A percentile compares a stretch with the other conserved stretches of the same genome.
Evolutionary conservation across 176 grass and related monocot genomes (phyloP).

Genomic region (Typha latifolia): DNA sequence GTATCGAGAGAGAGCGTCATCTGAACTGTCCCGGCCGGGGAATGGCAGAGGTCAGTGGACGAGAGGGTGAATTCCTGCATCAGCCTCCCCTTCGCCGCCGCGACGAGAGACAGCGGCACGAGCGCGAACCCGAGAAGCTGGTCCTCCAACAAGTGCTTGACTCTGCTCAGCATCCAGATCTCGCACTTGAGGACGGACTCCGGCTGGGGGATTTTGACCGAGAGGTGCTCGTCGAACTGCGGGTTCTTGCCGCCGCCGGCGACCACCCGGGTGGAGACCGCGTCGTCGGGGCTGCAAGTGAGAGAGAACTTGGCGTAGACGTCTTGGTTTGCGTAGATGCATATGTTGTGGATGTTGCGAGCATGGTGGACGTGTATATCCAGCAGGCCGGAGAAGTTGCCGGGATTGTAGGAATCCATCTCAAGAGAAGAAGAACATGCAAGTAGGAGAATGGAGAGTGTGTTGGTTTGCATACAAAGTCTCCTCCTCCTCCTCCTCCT

Average conservation of each 20-base stretch:
- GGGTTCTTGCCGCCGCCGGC: slow-evolving; percentile 39
- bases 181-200: slow-evolving; percentile 76
- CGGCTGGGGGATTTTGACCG: slow-evolving; percentile 1
- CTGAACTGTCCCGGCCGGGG: slow-evolving; percentile 46
- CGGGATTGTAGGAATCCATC: not conserved
- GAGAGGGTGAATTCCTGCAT: slow-evolving; percentile 57
- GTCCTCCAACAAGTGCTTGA: slow-evolving; percentile 47
- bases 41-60: slow-evolving; percentile 79
- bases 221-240: slow-evolving; percentile 47
- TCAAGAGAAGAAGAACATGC: not conserved
- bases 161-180: slow-evolving; percentile 81
- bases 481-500: not conserved
- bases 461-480: too few relatives aligned
- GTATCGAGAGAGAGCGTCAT: slow-evolving; percentile 49
- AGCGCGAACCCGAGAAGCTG: slow-evolving; percentile 93
- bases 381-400: slow-evolving; percentile 20
- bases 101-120: slow-evolving; percentile 52
- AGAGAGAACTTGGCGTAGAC: slow-evolving; percentile 77
- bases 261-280: slow-evolving; percentile 48
- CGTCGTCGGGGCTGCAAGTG: slow-evolving; percentile 53
- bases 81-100: slow-evolving; percentile 10
- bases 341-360: slow-evolving; percentile 65
- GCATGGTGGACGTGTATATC: slow-evolving; percentile 73
- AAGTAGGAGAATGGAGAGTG: too few relatives aligned
- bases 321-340: slow-evolving; percentile 88